These are phyloP conservation scores for Ensete glaucum DNA, from an alignment of 176 grass and related monocot genomes.

Conservation along the genomic window DNA sequence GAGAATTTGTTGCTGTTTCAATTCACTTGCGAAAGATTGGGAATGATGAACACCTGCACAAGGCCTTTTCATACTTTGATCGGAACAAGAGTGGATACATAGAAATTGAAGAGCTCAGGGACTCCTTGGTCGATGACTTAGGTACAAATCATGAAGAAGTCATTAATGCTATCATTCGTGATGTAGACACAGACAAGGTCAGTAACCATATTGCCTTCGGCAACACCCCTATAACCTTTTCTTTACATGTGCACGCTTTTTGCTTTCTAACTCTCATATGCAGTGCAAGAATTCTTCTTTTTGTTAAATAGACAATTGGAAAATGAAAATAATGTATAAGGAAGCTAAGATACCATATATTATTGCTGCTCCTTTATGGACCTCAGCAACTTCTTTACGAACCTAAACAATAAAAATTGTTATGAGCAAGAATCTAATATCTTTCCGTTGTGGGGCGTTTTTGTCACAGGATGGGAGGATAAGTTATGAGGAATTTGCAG, in stretches of 20 bases:
- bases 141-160: background rate
- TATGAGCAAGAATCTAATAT: background rate
- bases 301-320: too few relatives aligned
- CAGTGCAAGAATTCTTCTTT: too few relatives aligned
- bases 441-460: background rate
- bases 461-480: background rate
- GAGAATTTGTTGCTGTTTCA: slow-evolving; percentile 3
- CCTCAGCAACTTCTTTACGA: background rate
- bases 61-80: slow-evolving; percentile 4
- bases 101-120: background rate
- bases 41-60: slow-evolving; percentile 5
- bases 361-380: too few relatives aligned
- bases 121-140: background rate
- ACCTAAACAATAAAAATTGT: background rate
- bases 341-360: too few relatives aligned
- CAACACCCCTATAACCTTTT: background rate
- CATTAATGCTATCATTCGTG: background rate
- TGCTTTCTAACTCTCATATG: too few relatives aligned
- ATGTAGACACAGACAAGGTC: slow-evolving; percentile 11
- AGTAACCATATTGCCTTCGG: background rate
- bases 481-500: background rate
- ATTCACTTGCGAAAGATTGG: background rate
- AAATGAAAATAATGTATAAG: too few relatives aligned
- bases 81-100: background rate
- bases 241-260: background rate